Evolutionary conservation across 192 early-diverging fungal species (phyloP).

Genomic region (Coemansia sp.): DNA sequence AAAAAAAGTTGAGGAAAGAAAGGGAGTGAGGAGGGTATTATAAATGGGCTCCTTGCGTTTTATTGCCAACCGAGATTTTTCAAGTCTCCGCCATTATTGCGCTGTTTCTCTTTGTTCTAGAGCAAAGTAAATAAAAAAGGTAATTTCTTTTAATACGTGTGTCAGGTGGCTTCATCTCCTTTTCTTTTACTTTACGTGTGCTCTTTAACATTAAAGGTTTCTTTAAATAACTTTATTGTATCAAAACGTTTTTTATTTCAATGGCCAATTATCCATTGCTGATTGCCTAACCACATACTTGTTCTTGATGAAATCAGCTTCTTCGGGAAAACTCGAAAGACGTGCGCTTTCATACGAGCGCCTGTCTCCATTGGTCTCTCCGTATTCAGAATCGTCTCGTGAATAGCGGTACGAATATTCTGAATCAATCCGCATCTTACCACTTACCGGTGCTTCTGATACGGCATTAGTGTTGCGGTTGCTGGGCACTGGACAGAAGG

Average conservation of each 20-base stretch:
- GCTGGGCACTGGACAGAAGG: constrained; percentile 35
- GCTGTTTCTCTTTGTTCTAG: constrained; percentile 1
- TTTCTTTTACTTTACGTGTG: too few species aligned
- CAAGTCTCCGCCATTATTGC: neutral
- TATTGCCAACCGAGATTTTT: too few species aligned
- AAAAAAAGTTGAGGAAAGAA: neutral
- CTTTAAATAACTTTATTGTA: neutral
- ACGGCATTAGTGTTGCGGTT: constrained; percentile 10
- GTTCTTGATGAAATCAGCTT: constrained; percentile 42
- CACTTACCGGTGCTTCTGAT: constrained; percentile 4
- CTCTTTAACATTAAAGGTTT: too few species aligned
- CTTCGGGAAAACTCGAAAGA: constrained; percentile 33
- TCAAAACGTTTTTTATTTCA: constrained; percentile 12
- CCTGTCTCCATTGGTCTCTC: constrained; percentile 11
- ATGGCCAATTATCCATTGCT: constrained; percentile 39
- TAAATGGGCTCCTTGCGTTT: neutral
- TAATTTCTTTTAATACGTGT: neutral
- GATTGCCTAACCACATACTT: constrained; percentile 33
- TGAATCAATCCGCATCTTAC: constrained; percentile 4
- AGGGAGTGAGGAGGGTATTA: neutral
- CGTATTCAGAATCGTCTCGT: constrained; percentile 18
- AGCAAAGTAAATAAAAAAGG: constrained; percentile 5
- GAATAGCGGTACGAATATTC: constrained; percentile 7
- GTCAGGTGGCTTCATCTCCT: neutral
- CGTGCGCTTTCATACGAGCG: constrained; percentile 40